Evolutionary conservation across 2,329 filamentous ascomycete species (phyloP), one percentile per base, ranked within the genome.

Genomic region (Amesomyces nigricolor): DNA sequence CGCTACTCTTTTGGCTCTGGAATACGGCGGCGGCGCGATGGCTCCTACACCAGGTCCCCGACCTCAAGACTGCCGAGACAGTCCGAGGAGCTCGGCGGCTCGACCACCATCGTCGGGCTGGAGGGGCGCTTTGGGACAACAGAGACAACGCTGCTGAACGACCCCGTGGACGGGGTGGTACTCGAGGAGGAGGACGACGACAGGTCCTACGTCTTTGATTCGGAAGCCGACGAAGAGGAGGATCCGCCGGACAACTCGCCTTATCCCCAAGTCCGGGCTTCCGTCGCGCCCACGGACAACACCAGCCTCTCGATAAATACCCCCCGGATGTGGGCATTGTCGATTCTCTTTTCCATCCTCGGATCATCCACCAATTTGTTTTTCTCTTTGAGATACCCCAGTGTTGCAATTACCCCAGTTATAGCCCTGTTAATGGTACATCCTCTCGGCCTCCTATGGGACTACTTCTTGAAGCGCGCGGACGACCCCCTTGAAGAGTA

Each of bases 371-470:
- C 88, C 37, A 94, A 94, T 70, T 74, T 95, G 40, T 94, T 95
- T 74, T 95, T 95, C 75, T 91, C 89, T 37, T 76, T 95, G 68
- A 81, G 90, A 80, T 95, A 94, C 77, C 90, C 90, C 29, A 94
- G 89, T 70, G 89, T 95, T 69, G 87, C 88, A 58, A 92, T 95
- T 66, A 92, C 89, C 19, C 89, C 89, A 39, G 88, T 95, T 62
- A 95, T 95, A 73, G 89, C 89, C 30, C 78, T 94, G 65, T 77
- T 95, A 56, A 82, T 95, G 54, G 89, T 91, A 46, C 90, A 94
- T 67, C 90, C 90, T 2, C 80, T 95, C 53, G 90, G 90, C 57
- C 80, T 89, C 22, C 68, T 90, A 29, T 92, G 90, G 87, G 90
- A 95, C 66, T 78, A 80, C 53, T 48, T 85, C 4, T 72, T 94